A percentile compares a stretch with the other conserved stretches of the same genome.
These are phyloP conservation scores for Aphanomyces astaci DNA, from an alignment of 352 stramenopile genomes.

Conservation along the genomic window DNA sequence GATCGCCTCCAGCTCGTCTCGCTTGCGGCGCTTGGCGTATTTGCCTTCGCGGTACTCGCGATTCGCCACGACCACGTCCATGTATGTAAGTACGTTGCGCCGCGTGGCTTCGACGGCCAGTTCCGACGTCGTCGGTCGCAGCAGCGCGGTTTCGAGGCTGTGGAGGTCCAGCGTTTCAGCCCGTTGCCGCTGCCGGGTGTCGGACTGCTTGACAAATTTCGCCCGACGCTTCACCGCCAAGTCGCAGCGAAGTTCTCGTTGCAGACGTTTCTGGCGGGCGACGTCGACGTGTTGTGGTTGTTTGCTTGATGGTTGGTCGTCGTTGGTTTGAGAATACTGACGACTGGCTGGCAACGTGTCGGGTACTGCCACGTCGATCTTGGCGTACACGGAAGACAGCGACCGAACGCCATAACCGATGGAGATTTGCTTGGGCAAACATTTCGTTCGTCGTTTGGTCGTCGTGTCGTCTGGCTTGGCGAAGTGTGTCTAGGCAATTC, in stretches of 20 bases:
- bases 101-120: conserved; percentile 33
- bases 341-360: neutral
- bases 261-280: conserved; percentile 10
- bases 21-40: conserved; percentile 44
- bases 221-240: neutral
- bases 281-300: neutral
- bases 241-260: conserved; percentile 26
- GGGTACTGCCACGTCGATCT: neutral
- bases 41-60: conserved; percentile 35
- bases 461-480: neutral
- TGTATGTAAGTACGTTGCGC: conserved; percentile 53
- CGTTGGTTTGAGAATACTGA: conserved; percentile 13
- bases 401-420: conserved; percentile 57
- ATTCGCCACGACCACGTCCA: conserved; percentile 58
- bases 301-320: too few species aligned
- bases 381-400: conserved; percentile 41
- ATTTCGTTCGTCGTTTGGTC: neutral
- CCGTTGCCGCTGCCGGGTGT: conserved; percentile 31
- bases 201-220: conserved; percentile 18
- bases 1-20: conserved; percentile 37
- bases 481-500: neutral
- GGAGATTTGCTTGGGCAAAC: conserved; percentile 36
- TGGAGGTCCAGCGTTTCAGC: conserved; percentile 27
- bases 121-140: conserved; percentile 46
- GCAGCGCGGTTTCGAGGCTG: conserved; percentile 37